Evolutionary conservation across 2,329 filamentous ascomycete genomes (phyloP).

Genomic region (Rutstroemia sp.): DNA sequence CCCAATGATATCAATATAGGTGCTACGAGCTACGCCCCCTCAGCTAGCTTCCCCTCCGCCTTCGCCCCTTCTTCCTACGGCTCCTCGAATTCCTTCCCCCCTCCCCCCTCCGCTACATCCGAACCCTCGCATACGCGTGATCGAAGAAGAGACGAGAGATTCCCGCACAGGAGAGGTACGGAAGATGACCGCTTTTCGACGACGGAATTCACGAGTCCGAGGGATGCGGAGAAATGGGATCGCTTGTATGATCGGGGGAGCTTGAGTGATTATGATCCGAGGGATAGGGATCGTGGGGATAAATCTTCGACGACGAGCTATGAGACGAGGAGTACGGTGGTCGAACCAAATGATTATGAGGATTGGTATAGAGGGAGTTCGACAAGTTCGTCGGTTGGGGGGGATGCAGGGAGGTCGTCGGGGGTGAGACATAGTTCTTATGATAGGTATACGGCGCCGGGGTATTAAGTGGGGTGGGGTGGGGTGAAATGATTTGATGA

Average conservation of each 20-base stretch:
- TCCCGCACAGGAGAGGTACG: constrained; percentile 10
- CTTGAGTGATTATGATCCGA: constrained; percentile 3
- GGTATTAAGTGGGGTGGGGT: background rate
- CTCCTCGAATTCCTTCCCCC: constrained; percentile 20
- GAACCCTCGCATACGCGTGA: constrained; percentile 10
- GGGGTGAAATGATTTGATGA: no score
- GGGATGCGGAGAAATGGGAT: constrained; percentile 27
- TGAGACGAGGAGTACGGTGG: background rate
- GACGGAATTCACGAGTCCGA: constrained; percentile 24
- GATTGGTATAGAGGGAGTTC: constrained; percentile 11
- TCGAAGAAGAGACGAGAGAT: constrained; percentile 17
- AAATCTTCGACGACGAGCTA: background rate
- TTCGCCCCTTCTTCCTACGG: constrained; percentile 16
- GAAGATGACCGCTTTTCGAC: constrained; percentile 19
- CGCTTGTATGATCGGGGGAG: constrained; percentile 16
- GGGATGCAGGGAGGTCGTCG: background rate
- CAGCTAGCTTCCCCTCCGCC: constrained; percentile 9
- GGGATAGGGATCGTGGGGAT: background rate
- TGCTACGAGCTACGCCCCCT: constrained; percentile 9
- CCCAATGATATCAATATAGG: constrained; percentile 18
- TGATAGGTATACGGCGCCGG: background rate
- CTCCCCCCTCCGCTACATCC: constrained; percentile 19
- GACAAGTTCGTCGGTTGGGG: background rate
- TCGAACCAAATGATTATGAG: constrained; percentile 6
- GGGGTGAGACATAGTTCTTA: constrained; percentile 4